A percentile compares a stretch with the other conserved stretches of the same genome.
phyloP scores from a whole-genome alignment of 225 moss, liverwort and hornwort genomes.

The Physcomitrellopsis africana region DNA sequence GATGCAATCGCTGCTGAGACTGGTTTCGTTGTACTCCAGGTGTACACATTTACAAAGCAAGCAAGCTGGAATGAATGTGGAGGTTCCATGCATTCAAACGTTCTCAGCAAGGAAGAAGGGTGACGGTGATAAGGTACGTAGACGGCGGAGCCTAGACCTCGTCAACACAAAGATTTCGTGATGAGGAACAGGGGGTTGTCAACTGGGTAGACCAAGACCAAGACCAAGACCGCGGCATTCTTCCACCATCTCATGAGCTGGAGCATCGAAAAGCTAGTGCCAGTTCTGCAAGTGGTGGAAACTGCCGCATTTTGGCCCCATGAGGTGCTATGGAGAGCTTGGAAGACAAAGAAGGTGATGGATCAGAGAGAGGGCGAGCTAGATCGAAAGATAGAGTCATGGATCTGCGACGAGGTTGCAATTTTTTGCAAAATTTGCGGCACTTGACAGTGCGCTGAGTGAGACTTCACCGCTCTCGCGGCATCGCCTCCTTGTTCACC shows the following conservation, averaged over 20 bases:
- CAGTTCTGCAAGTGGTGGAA: too few relatives aligned
- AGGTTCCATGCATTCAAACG: conserved; percentile 21
- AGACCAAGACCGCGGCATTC: conserved; percentile 27
- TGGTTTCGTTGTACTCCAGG: conserved; percentile 6
- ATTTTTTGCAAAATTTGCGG: too few relatives aligned
- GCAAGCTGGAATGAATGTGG: conserved; percentile 28
- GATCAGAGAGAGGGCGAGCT: too few relatives aligned
- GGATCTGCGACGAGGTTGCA: too few relatives aligned
- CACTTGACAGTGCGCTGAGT: too few relatives aligned
- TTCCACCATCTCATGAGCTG: conserved; percentile 22
- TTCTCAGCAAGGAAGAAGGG: conserved; percentile 19
- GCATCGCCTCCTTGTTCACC: too few relatives aligned
- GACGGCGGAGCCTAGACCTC: conserved; percentile 30
- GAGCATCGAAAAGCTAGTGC: not conserved
- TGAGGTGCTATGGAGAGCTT: too few relatives aligned
- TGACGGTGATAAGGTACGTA: conserved; percentile 41
- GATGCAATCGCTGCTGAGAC: not conserved
- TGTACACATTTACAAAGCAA: not conserved
- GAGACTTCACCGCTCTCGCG: too few relatives aligned
- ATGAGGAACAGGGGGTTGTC: conserved; percentile 39
- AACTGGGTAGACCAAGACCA: conserved; percentile 30
- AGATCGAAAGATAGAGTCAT: too few relatives aligned
- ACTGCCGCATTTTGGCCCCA: too few relatives aligned
- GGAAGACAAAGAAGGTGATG: too few relatives aligned
- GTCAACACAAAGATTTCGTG: conserved; percentile 11